Conservation (phyloP, 352 stramenopile species). For the Pythium sukuiense region DNA sequence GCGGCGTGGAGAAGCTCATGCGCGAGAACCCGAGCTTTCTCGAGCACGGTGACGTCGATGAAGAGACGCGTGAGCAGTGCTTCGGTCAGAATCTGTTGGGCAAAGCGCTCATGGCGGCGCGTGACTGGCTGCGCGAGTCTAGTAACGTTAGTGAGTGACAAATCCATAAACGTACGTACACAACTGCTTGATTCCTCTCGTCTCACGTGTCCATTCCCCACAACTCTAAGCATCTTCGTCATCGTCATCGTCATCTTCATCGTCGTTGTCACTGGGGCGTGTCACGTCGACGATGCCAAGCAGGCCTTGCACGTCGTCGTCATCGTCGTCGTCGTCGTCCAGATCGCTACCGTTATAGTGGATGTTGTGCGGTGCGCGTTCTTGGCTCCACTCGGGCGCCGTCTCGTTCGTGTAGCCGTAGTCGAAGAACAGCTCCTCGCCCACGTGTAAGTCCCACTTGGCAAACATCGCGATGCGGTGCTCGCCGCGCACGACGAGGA, state of each 20-base stretch:
- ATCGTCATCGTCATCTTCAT: not conserved
- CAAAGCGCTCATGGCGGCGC: constrained; percentile 53
- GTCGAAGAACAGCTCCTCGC: constrained; percentile 81
- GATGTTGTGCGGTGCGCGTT: constrained; percentile 25
- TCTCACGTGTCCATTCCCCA: not conserved
- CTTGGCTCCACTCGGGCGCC: constrained; percentile 63
- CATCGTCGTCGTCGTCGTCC: constrained; percentile 22
- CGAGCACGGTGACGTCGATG: constrained; percentile 37
- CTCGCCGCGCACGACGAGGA: constrained; percentile 87
- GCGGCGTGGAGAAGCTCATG: constrained; percentile 39
- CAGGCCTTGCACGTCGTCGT: constrained; percentile 8
- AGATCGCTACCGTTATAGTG: constrained; percentile 15
- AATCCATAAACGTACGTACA: not conserved
- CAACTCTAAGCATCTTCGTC: not conserved
- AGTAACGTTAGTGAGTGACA: not conserved
- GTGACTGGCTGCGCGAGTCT: constrained; percentile 38
- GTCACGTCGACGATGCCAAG: not conserved
- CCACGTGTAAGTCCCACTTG: constrained; percentile 79
- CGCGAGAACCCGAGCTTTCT: constrained; percentile 36
- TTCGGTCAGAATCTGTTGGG: constrained; percentile 62
- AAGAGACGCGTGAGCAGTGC: constrained; percentile 30
- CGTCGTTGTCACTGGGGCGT: not conserved
- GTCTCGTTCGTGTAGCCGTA: constrained; percentile 72
- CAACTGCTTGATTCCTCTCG: not conserved
- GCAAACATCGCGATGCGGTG: constrained; percentile 92